Conservation (phyloP, 2,329 filamentous ascomycete genomes). For the Fusarium algeriense region DNA sequence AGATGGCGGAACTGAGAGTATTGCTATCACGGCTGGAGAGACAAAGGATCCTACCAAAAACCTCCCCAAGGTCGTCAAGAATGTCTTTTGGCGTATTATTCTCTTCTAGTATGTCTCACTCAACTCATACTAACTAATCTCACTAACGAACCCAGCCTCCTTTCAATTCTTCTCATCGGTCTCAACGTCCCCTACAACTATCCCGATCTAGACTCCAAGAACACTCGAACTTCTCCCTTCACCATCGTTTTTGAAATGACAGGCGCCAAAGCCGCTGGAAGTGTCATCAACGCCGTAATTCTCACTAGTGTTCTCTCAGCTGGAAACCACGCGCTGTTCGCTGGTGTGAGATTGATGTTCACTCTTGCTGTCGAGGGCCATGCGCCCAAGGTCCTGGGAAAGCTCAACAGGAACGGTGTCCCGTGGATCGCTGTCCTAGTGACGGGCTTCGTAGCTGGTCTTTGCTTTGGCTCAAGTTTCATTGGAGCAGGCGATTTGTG, state of each 20-base stretch:
- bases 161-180: slow-evolving; percentile 61
- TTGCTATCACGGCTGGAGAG: slow-evolving; percentile 75
- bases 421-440: slow-evolving; percentile 59
- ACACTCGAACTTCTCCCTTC: slow-evolving; percentile 54
- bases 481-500: slow-evolving; percentile 74
- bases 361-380: slow-evolving; percentile 59
- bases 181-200: slow-evolving; percentile 70
- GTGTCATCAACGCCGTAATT: slow-evolving; percentile 71
- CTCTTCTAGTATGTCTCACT: slow-evolving; percentile 58
- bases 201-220: slow-evolving; percentile 50
- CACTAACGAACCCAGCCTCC: slow-evolving; percentile 46
- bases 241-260: slow-evolving; percentile 72
- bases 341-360: slow-evolving; percentile 52
- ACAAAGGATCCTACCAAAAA: slow-evolving; percentile 72
- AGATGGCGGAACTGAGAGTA: slow-evolving; percentile 69
- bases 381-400: slow-evolving; percentile 66
- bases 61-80: slow-evolving; percentile 72
- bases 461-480: slow-evolving; percentile 74
- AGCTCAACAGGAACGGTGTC: slow-evolving; percentile 52
- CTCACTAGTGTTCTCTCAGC: slow-evolving; percentile 54
- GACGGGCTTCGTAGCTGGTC: slow-evolving; percentile 67
- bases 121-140: too few relatives aligned
- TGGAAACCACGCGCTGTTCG: slow-evolving; percentile 55
- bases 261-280: slow-evolving; percentile 63
- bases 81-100: slow-evolving; percentile 73